phyloP scores from a whole-genome alignment of 257 asterid species.

The Petrea volubilis region DNA sequence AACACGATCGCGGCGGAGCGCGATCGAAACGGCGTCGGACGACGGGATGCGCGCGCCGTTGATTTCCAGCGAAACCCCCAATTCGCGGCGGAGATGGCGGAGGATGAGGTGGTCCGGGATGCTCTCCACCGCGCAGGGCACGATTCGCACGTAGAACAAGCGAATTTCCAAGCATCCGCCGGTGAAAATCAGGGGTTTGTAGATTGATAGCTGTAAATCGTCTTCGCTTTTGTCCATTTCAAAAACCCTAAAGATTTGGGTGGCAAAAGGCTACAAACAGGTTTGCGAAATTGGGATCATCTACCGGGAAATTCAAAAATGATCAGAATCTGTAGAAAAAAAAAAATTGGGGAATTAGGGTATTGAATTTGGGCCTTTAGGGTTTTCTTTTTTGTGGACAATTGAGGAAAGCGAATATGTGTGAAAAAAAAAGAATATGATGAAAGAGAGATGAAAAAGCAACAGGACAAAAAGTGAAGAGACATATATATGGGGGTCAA shows the following conservation, averaged over 20 bases:
- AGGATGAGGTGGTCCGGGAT: conserved; percentile 59
- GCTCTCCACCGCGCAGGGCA: conserved; percentile 52
- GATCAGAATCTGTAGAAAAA: background rate
- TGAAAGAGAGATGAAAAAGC: no score
- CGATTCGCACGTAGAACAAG: conserved; percentile 64
- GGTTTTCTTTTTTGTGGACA: no score
- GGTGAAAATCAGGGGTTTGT: conserved; percentile 47
- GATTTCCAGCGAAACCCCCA: conserved; percentile 57
- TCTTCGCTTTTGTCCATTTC: conserved; percentile 48
- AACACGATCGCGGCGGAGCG: conserved; percentile 71
- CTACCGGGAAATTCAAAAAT: background rate
- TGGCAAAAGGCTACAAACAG: background rate
- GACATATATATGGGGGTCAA: no score
- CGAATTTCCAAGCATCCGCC: conserved; percentile 73
- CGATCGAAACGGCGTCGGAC: conserved; percentile 49
- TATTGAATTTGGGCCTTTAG: background rate
- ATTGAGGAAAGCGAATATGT: no score
- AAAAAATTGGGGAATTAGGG: conserved; percentile 17
- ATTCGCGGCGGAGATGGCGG: conserved; percentile 65
- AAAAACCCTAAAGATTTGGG: conserved; percentile 12
- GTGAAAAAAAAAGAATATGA: no score
- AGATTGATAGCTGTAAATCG: conserved; percentile 42
- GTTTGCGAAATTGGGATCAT: conserved; percentile 14
- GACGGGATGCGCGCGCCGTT: conserved; percentile 62
- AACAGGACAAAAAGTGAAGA: background rate